Evolutionary conservation across 2,329 filamentous ascomycete species (phyloP).

Genomic region (Lachnum nothofagi): DNA sequence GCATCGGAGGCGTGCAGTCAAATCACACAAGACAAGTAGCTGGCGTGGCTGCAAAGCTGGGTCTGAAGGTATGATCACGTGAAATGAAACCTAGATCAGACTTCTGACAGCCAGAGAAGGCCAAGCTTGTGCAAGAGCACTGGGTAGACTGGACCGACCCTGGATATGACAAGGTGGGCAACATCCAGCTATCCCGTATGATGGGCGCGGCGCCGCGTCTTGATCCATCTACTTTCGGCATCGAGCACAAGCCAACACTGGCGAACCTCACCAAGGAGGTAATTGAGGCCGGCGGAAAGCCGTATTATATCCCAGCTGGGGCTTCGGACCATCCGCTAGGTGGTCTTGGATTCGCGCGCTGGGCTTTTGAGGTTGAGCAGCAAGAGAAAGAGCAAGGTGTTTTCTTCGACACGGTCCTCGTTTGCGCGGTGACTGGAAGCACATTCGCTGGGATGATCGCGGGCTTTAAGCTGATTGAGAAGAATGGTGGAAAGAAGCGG

Average conservation of each 20-base stretch:
- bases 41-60: constrained; percentile 54
- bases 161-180: constrained; percentile 60
- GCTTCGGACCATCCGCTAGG: constrained; percentile 66
- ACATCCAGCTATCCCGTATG: constrained; percentile 64
- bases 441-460: constrained; percentile 69
- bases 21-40: constrained; percentile 67
- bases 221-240: constrained; percentile 58
- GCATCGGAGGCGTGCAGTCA: constrained; percentile 63
- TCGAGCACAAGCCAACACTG: constrained; percentile 62
- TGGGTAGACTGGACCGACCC: constrained; percentile 61
- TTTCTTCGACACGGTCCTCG: constrained; percentile 63
- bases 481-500: constrained; percentile 41
- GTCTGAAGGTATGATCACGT: constrained; percentile 40
- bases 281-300: constrained; percentile 48
- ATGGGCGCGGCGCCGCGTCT: constrained; percentile 62
- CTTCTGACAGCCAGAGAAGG: constrained; percentile 18
- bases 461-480: constrained; percentile 62
- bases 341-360: constrained; percentile 64
- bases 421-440: constrained; percentile 66
- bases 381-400: constrained; percentile 58
- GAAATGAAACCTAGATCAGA: not conserved
- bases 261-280: constrained; percentile 51
- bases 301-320: constrained; percentile 68
- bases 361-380: constrained; percentile 62
- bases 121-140: constrained; percentile 58